phyloP scores from a whole-genome alignment of 768 basidiomycete species.

The Hysterangium stoloniferum region DNA sequence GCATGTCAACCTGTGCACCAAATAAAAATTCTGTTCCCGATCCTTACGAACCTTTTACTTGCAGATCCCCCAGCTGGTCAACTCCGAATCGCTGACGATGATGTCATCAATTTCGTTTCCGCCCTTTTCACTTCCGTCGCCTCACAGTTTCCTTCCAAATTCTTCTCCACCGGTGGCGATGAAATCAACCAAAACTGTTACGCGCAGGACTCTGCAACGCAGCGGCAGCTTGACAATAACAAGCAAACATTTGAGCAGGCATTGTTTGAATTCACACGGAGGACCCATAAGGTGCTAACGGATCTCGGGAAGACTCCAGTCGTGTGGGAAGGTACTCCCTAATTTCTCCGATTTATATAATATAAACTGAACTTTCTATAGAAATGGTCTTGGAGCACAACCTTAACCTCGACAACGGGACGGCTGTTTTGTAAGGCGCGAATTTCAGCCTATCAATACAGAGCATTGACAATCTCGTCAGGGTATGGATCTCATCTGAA shows the following conservation, averaged over 20 bases:
- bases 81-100: constrained; percentile 58
- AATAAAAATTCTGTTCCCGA: no score
- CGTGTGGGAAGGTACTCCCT: constrained; percentile 62
- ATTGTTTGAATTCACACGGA: constrained; percentile 50
- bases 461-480: no score
- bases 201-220: constrained; percentile 49
- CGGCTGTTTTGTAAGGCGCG: constrained; percentile 54
- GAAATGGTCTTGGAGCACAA: constrained; percentile 60
- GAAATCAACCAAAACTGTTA: constrained; percentile 70
- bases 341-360: constrained; percentile 14
- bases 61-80: constrained; percentile 75
- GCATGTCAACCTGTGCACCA: constrained; percentile 18
- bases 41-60: neutral
- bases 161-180: constrained; percentile 79
- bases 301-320: constrained; percentile 63
- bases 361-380: constrained; percentile 11
- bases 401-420: constrained; percentile 40
- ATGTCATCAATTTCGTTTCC: constrained; percentile 52
- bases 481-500: constrained; percentile 66
- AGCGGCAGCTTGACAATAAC: constrained; percentile 40
- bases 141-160: constrained; percentile 41
- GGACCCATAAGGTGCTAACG: constrained; percentile 49
- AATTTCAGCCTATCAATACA: no score
- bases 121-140: constrained; percentile 42
- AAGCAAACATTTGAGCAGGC: constrained; percentile 56